Percentiles rank a stretch among this genome's conserved stretches.
These are phyloP conservation scores for Rubia occidens DNA, from an alignment of 305 asterid genomes.

Conservation along the genomic window DNA sequence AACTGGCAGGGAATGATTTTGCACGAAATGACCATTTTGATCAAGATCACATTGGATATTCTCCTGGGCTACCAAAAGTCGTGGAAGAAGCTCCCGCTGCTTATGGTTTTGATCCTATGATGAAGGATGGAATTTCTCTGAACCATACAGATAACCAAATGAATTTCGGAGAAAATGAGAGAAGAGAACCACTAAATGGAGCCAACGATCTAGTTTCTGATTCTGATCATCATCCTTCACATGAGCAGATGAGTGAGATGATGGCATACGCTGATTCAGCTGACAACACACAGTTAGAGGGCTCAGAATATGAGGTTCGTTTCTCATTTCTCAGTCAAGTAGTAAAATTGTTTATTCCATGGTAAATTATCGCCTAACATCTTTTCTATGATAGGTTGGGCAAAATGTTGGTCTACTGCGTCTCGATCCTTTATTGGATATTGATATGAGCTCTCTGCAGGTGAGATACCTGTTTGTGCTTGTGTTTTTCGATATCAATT, in stretches of 20 bases:
- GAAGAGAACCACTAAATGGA: slow-evolving; percentile 29
- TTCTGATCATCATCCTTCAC: slow-evolving; percentile 31
- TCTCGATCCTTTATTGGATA: slow-evolving; percentile 43
- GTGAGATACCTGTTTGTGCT: slow-evolving; percentile 25
- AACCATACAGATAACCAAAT: slow-evolving; percentile 27
- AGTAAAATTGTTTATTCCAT: neutral
- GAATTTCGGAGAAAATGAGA: slow-evolving; percentile 32
- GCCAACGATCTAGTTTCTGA: slow-evolving; percentile 26
- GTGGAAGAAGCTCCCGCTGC: slow-evolving; percentile 42
- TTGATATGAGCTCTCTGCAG: slow-evolving; percentile 63
- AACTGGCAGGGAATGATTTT: slow-evolving; percentile 64
- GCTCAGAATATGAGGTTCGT: slow-evolving; percentile 47
- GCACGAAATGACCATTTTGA: slow-evolving; percentile 58
- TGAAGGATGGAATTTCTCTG: slow-evolving; percentile 29
- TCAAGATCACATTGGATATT: slow-evolving; percentile 54
- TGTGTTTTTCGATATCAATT: neutral
- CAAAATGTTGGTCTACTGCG: slow-evolving; percentile 40
- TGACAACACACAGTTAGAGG: slow-evolving; percentile 40
- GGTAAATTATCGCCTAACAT: slow-evolving; percentile 13
- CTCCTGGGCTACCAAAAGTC: slow-evolving; percentile 41
- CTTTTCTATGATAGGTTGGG: slow-evolving; percentile 32
- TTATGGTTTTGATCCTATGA: slow-evolving; percentile 36
- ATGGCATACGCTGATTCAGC: slow-evolving; percentile 37
- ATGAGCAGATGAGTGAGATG: slow-evolving; percentile 31
- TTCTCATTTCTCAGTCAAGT: slow-evolving; percentile 4